phyloP scores from a whole-genome alignment of 1,284 basidiomycete genomes.

The Sporisorium graminicola region DNA sequence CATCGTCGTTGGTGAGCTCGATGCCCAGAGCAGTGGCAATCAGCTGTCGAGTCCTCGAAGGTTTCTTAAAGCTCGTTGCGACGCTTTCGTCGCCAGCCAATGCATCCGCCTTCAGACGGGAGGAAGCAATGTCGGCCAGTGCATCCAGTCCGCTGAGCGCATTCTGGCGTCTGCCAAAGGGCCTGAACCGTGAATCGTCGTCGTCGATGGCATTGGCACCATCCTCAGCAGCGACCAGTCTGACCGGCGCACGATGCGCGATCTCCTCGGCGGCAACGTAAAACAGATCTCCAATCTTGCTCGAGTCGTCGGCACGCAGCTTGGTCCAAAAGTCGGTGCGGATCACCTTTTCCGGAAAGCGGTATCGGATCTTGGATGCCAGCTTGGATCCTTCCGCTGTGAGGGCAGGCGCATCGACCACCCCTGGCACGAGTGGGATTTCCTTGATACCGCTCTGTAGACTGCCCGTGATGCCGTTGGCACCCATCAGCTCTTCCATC shows the following conservation, averaged over 20 bases:
- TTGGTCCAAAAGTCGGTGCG: slow-evolving; percentile 90
- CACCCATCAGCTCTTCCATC: slow-evolving; percentile 64
- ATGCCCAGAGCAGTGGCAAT: slow-evolving; percentile 41
- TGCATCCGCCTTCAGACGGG: slow-evolving; percentile 24
- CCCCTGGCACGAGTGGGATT: slow-evolving; percentile 68
- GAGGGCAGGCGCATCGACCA: slow-evolving; percentile 30
- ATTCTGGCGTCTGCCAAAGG: slow-evolving; percentile 41
- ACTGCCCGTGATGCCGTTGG: slow-evolving; percentile 33
- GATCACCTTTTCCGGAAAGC: slow-evolving; percentile 92
- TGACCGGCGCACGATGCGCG: slow-evolving; percentile 11
- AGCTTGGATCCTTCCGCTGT: slow-evolving; percentile 71
- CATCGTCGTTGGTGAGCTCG: slow-evolving; percentile 37
- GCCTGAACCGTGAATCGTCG: slow-evolving; percentile 28
- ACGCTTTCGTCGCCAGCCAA: slow-evolving; percentile 4
- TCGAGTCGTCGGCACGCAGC: slow-evolving; percentile 28
- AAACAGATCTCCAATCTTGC: slow-evolving; percentile 44
- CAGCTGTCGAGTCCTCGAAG: slow-evolving; percentile 39
- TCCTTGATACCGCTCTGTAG: slow-evolving; percentile 65
- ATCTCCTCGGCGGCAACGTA: slow-evolving; percentile 44
- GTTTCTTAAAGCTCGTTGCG: slow-evolving; percentile 16
- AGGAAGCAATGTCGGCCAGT: slow-evolving; percentile 41
- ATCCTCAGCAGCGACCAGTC: slow-evolving; percentile 28
- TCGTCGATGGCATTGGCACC: neutral
- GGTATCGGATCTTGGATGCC: slow-evolving; percentile 76
- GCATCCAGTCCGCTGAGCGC: slow-evolving; percentile 40